These are phyloP conservation scores for Irpex rosettiformis DNA, from an alignment of 1,284 basidiomycete genomes.

Conservation along the genomic window DNA sequence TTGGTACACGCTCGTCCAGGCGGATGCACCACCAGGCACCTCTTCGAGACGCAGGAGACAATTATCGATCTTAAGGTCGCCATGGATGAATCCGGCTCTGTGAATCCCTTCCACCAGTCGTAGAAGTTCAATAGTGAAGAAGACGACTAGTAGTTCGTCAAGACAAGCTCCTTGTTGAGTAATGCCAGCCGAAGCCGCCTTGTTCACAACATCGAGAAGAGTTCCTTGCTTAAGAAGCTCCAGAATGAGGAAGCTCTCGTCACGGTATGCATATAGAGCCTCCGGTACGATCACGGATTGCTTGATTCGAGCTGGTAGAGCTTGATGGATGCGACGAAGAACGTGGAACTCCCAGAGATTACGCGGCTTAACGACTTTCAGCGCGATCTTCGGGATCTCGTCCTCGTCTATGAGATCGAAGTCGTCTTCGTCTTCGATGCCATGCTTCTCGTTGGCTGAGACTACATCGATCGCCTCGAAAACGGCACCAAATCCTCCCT, in stretches of 20 bases:
- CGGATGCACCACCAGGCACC: conserved; percentile 62
- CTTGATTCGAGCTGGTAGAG: conserved; percentile 53
- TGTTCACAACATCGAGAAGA: conserved; percentile 91
- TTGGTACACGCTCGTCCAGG: conserved; percentile 77
- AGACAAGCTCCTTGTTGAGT: conserved; percentile 79
- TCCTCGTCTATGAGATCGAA: conserved; percentile 60
- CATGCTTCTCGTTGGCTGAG: conserved; percentile 39
- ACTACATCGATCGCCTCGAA: conserved; percentile 77
- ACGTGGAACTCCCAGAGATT: conserved; percentile 94
- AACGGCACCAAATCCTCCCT: conserved; percentile 95
- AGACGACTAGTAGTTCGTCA: conserved; percentile 93
- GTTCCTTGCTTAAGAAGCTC: conserved; percentile 91
- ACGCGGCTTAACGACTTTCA: conserved; percentile 91
- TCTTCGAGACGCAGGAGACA: conserved; percentile 90
- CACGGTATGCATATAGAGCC: conserved; percentile 76
- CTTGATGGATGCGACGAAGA: conserved; percentile 73
- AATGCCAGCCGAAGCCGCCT: conserved; percentile 64
- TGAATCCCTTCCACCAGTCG: conserved; percentile 85
- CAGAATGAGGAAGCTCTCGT: conserved; percentile 90
- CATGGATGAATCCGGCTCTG: conserved; percentile 83
- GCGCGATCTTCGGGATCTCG: conserved; percentile 54
- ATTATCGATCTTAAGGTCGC: conserved; percentile 99
- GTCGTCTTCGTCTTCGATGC: conserved; percentile 46
- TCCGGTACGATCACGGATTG: conserved; percentile 73
- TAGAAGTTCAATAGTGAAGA: conserved; percentile 92